A percentile compares a stretch with the other conserved stretches of the same genome.
phyloP scores from a whole-genome alignment of 2,329 filamentous ascomycete species.

The Hymenoscyphus fructigenus region DNA sequence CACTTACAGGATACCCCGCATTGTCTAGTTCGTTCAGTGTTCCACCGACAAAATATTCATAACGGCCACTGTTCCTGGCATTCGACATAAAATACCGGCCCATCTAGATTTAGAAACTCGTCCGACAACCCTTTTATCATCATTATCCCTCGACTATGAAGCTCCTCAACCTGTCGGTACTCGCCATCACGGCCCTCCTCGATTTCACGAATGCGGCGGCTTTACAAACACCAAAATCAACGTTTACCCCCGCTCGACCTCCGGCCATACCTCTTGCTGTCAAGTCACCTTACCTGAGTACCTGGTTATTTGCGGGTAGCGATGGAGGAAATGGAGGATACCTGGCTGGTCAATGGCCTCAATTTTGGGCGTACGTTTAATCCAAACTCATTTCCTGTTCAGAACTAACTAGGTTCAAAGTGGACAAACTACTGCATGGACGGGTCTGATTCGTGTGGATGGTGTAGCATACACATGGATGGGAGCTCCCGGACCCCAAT shows the following conservation, averaged over 20 bases:
- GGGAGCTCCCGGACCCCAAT: constrained; percentile 51
- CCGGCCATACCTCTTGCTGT: constrained; percentile 72
- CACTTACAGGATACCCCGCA: not conserved
- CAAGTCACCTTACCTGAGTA: constrained; percentile 71
- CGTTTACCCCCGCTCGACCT: constrained; percentile 62
- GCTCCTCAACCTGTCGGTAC: not conserved
- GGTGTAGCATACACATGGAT: constrained; percentile 65
- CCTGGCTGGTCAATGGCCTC: constrained; percentile 67
- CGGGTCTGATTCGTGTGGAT: constrained; percentile 69
- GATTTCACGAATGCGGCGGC: constrained; percentile 4
- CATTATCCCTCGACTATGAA: constrained; percentile 1
- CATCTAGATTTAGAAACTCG: not conserved
- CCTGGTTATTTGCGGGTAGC: constrained; percentile 63
- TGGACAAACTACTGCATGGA: constrained; percentile 61
- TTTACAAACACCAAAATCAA: constrained; percentile 41
- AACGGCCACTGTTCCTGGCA: not conserved
- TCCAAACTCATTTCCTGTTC: not conserved
- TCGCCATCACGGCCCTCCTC: constrained; percentile 10
- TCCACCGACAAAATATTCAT: not conserved
- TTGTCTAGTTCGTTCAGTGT: not conserved
- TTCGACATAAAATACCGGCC: not conserved
- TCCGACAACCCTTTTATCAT: not conserved
- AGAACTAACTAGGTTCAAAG: constrained; percentile 36
- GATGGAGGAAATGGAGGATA: constrained; percentile 64
- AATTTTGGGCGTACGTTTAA: constrained; percentile 65